Evolutionary conservation across 2,329 filamentous ascomycete genomes (phyloP).

Genomic region (Paraconiothyrium sp.): DNA sequence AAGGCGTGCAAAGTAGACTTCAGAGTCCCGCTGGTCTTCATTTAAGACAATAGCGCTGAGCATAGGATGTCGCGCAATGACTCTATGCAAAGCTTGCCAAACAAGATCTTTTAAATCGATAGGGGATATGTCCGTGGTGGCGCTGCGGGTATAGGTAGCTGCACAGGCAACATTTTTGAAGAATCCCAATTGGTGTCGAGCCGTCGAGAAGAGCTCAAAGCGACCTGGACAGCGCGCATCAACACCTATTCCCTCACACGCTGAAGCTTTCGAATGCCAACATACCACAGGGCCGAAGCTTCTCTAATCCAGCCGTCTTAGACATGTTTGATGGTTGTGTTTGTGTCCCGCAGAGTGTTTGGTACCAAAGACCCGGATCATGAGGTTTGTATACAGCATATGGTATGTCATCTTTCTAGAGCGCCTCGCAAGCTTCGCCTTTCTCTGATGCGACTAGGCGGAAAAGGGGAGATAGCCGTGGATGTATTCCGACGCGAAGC

Average conservation of each 20-base stretch:
- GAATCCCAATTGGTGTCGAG: slow-evolving; percentile 54
- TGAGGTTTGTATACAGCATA: background rate
- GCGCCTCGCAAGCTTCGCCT: background rate
- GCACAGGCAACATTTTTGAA: slow-evolving; percentile 57
- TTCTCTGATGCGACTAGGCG: background rate
- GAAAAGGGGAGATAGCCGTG: background rate
- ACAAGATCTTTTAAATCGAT: slow-evolving; percentile 42
- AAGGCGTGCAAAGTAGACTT: slow-evolving; percentile 57
- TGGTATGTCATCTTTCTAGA: background rate
- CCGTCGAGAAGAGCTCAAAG: slow-evolving; percentile 57
- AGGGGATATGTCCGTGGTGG: background rate
- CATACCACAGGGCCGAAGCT: slow-evolving; percentile 29
- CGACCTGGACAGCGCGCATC: slow-evolving; percentile 40
- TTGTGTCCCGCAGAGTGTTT: background rate
- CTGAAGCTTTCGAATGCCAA: background rate
- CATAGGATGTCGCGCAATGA: slow-evolving; percentile 54
- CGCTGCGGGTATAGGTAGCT: slow-evolving; percentile 36
- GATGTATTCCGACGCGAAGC: background rate
- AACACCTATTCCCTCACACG: background rate
- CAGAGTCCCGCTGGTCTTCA: slow-evolving; percentile 48
- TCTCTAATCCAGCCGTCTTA: slow-evolving; percentile 21
- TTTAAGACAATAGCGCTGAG: slow-evolving; percentile 55
- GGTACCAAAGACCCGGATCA: too few relatives aligned
- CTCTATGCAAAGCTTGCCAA: slow-evolving; percentile 45
- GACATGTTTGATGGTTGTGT: background rate